phyloP scores from a whole-genome alignment of 306 rosid genomes.

The Clitoria ternatea region DNA sequence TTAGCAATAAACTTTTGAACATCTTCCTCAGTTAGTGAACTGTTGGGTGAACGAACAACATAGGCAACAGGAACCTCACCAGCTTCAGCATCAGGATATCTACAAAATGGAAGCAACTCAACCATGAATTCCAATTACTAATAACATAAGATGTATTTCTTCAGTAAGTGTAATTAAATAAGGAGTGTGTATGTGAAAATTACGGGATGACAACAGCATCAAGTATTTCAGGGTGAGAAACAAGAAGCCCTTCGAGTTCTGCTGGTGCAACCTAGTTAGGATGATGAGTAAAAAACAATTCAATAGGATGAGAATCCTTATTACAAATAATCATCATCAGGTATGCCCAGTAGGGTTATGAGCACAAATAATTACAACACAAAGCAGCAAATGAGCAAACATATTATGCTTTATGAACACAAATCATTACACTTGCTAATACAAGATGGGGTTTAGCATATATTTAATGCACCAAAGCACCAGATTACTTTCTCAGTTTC shows the following conservation, averaged over 20 bases:
- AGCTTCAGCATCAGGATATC: constrained; percentile 91
- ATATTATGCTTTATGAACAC: background rate
- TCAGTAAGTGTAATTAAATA: background rate
- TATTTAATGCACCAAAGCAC: background rate
- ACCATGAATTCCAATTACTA: background rate
- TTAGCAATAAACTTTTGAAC: constrained; percentile 52
- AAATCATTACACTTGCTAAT: background rate
- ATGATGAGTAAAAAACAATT: background rate
- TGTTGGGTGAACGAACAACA: constrained; percentile 62
- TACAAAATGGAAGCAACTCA: constrained; percentile 22
- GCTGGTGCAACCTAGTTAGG: constrained; percentile 87
- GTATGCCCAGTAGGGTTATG: too few species aligned
- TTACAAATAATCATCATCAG: background rate
- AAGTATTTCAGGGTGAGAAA: constrained; percentile 88
- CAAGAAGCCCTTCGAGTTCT: constrained; percentile 87
- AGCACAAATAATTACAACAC: background rate
- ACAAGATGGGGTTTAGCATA: background rate
- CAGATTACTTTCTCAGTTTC: background rate
- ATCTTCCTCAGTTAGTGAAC: constrained; percentile 78
- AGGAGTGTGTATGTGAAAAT: constrained; percentile 27
- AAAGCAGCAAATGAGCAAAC: background rate
- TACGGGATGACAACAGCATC: constrained; percentile 98
- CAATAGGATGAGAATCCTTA: background rate
- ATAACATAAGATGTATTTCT: background rate
- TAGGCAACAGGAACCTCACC: constrained; percentile 90